Evolutionary conservation across 495 filamentous ascomycete species (phyloP).

Genomic region (Xylaria flabelliformis): DNA sequence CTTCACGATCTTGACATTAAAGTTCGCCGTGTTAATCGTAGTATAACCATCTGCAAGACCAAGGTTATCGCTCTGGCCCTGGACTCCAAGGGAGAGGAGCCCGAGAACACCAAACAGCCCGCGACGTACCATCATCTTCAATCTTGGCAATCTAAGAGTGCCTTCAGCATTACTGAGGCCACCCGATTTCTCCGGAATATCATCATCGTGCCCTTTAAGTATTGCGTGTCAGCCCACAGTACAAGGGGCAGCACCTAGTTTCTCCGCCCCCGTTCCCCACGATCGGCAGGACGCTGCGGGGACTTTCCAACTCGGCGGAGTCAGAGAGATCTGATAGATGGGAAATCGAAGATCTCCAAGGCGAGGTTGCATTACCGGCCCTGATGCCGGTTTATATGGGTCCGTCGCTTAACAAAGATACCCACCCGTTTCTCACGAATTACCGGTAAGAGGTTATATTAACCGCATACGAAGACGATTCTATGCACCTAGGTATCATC

Average conservation of each 20-base stretch:
- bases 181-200: conserved; percentile 22
- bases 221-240: conserved; percentile 16
- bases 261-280: conserved; percentile 31
- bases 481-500: not conserved
- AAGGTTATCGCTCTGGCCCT: conserved; percentile 37
- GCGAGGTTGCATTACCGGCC: conserved; percentile 17
- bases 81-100: conserved; percentile 48
- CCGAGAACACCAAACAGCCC: conserved; percentile 36
- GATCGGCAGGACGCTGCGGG: conserved; percentile 32
- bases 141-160: not conserved
- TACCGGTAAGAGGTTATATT: not conserved
- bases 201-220: conserved; percentile 29
- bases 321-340: conserved; percentile 25
- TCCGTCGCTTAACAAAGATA: not conserved
- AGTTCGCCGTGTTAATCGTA: conserved; percentile 45
- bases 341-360: conserved; percentile 22
- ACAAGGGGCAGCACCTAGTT: conserved; percentile 22
- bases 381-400: conserved; percentile 9
- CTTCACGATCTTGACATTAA: conserved; percentile 46
- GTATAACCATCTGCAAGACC: conserved; percentile 47
- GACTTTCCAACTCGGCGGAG: conserved; percentile 16
- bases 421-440: not conserved
- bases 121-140: conserved; percentile 30
- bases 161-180: conserved; percentile 17
- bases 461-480: not conserved